Base-by-base conservation (phyloP, 208 protist species). In the Plasmodiophora brassicae region DNA sequence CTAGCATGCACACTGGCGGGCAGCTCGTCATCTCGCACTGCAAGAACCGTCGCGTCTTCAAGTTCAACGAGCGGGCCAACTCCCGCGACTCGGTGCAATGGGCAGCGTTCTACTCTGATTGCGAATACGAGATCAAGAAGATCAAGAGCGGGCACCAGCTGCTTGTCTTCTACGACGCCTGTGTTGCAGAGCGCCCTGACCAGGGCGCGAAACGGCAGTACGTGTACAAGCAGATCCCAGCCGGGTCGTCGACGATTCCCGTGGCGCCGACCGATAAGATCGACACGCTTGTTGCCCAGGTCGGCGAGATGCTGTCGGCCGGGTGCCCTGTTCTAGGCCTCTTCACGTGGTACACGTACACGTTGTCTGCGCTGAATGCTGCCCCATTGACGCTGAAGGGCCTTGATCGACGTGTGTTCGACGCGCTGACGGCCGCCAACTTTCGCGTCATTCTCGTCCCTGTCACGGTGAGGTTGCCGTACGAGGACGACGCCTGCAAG, bases 71-170 rank as follows among this genome's bases (percentile, higher is more conserved):
- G 14, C 32, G 65, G n/a, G 5, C 65, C 5, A 38, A 8, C 14
- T 38, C n/a, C 41, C 65, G 65, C n/a, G 65, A 78, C n/a, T 5
- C 65, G 5, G 65, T 78, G 65, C 65, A 78, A 32, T 78, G 65
- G 65, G 65, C 65, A 38, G 65, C 65, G 65, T 78, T 78, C n/a
- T 78, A 78, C 41, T 78, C 65, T 8, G 65, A 78, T 32, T 78
- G 65, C 41, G 65, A 78, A 38, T 78, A 78, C 65, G 65, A 78
- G 41, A 78, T 78, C 65, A 78, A 78, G n/a, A 78, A 78, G 41
- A 32, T 78, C 5, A 5, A 32, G 41, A 44, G 32, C 41, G 65
- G 65, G 14, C 65, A 78, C 41, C 65, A 78, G n/a, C 10, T 32
- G 20, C 65, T 78, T 5, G 65, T 78, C n/a, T 44, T 78, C 32